Evolutionary conservation across 2,329 filamentous ascomycete genomes (phyloP), one percentile per base, ranked within the genome.

Genomic region (Diaporthe humulicola): DNA sequence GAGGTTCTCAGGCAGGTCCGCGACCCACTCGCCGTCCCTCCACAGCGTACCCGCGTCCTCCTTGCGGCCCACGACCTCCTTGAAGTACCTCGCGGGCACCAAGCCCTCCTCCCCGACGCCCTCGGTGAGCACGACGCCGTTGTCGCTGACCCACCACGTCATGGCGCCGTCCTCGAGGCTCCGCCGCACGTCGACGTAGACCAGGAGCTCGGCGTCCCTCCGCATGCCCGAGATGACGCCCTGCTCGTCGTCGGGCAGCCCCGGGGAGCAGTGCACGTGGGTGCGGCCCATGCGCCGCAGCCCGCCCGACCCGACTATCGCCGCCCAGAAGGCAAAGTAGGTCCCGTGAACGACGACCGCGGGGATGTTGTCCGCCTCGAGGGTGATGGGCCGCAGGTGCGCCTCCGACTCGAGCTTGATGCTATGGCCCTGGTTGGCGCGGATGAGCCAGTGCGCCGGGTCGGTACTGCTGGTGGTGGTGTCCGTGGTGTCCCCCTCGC

Each of bases 361-460:
- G 0, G 95, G 95, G 1, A 96, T 79, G 76, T 90, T 90, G 33
- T 80, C 88, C 9, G 82, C 84, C 45, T 89, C 88, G 0, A 90
- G 81, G 1, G 91, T 92, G 74, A 98, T 87, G 9, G 93, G 92
- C 28, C 87, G 89, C 4, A 98, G 90, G 2, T 97, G 88, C 0
- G 89, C 89, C 61, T 93, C 90, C n/a, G 91, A 91, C 38, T 94
- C 93, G 48, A 92, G 85, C 80, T 92, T 91, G 81, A 99, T 94
- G 79, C 91, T 95, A 86, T 98, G 97, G 72, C 97, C 97, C 86
- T 98, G 97, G 81, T 97, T 98, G 38, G 97, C 97, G 80, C 97
- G 95, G 85, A 99, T 98, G 42, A 97, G 88, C 86, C 93, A 98
- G 82, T 93, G 88, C 0, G 88, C 83, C 0, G 94, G 88, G 67